Evolutionary conservation across 805 yeast genomes (phyloP), one percentile per base, ranked within the genome.

Genomic region (Phaffomyces antillensis): DNA sequence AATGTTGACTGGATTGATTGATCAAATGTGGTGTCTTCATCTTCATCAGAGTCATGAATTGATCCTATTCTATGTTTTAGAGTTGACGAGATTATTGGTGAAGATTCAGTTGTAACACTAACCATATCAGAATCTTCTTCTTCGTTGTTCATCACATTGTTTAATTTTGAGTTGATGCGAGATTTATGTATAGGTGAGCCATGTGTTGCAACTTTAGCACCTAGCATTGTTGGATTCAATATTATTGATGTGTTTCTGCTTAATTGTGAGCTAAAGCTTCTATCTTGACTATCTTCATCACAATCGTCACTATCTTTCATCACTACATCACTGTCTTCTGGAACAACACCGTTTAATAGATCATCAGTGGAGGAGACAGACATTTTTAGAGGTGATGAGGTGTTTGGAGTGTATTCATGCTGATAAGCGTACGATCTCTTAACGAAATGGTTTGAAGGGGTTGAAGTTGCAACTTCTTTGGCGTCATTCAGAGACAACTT

Each of bases 191-290:
- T 37, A 25, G 56, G 56, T 9, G 58, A 46, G 4, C 46, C 39
- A 33, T 41, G 49, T 0, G 60, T 55, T 8, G 61, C 61, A 9
- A 55, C 42, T 24, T 50, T 52, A 4, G 60, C 62, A 39, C 62
- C 62, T 12, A 58, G 44, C 9, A 53, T 53, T 1, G 62, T 58
- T 16, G 62, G 62, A 3, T 53, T 38, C 32, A 55, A 41, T 16
- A 58, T 44, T 24, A 41, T 28, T 11, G 43, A 38, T 5, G 52
- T 35, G 15, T 39, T 39, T 25, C 30, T 50, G 10, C 41, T 40
- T 39, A 25, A 12, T 16, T 26, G 43, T 41, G 36, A 44, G 30
- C 46, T 41, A n/a, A 25, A 39, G 31, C 40, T 37, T 4, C 36
- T 12, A 23, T 41, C 30, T 5, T 26, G 20, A 24, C 36, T n/a